phyloP scores from a whole-genome alignment of 2,329 filamentous ascomycete genomes.

The Cryphonectria radicalis region DNA sequence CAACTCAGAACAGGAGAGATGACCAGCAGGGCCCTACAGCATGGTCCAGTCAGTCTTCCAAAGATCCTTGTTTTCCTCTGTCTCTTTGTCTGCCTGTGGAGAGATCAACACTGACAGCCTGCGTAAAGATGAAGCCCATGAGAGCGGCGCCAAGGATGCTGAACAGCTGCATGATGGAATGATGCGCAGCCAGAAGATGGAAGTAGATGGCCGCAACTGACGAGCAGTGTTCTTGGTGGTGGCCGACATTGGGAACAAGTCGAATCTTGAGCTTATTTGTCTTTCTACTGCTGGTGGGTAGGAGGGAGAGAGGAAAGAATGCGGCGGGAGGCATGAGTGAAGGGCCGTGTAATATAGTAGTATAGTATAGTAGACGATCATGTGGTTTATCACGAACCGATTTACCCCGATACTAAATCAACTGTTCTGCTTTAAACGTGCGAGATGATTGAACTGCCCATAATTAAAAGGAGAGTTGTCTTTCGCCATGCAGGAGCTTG shows the following conservation, averaged over 20 bases:
- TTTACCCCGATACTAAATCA: too few relatives aligned
- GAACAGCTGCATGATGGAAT: background rate
- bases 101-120: conserved; percentile 10
- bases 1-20: background rate
- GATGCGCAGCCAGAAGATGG: background rate
- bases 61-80: too few relatives aligned
- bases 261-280: background rate
- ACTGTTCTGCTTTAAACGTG: background rate
- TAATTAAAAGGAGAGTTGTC: background rate
- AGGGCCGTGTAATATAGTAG: background rate
- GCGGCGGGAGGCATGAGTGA: background rate
- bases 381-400: background rate
- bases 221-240: background rate
- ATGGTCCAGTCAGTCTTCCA: background rate
- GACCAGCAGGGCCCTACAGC: background rate
- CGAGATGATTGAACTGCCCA: background rate
- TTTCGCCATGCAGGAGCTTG: background rate
- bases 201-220: background rate
- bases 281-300: background rate
- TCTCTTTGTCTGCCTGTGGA: background rate
- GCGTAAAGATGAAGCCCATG: background rate
- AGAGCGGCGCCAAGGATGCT: conserved; percentile 5
- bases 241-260: background rate
- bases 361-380: background rate
- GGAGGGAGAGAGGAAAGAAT: background rate